Conservation (phyloP, 1,139 yeast genomes). For the Saccharomyces pastorianus region DNA sequence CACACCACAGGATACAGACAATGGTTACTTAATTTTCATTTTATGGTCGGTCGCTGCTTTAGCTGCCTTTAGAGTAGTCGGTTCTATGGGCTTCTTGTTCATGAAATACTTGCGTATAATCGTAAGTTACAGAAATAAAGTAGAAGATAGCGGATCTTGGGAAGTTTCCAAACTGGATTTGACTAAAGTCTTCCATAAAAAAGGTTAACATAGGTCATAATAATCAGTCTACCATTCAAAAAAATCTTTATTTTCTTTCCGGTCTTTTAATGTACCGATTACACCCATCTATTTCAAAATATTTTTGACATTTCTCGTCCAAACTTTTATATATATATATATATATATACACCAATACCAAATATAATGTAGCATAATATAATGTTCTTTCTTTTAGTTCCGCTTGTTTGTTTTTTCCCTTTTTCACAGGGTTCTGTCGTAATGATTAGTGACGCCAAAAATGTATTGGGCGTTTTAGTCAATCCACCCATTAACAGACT, state of each 20-base stretch:
- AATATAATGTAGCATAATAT: not conserved
- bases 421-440: not conserved
- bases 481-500: too few relatives aligned
- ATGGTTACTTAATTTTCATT: slow-evolving; percentile 72
- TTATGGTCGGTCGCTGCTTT: slow-evolving; percentile 86
- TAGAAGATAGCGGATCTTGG: slow-evolving; percentile 28
- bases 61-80: slow-evolving; percentile 70
- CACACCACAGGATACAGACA: slow-evolving; percentile 53
- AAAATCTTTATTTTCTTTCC: not conserved
- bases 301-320: not conserved
- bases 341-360: not conserved
- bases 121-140: slow-evolving; percentile 34
- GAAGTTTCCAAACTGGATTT: slow-evolving; percentile 13
- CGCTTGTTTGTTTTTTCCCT: not conserved
- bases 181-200: slow-evolving; percentile 10
- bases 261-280: not conserved
- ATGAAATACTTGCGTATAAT: slow-evolving; percentile 36
- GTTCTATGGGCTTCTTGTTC: slow-evolving; percentile 60
- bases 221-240: not conserved
- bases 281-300: not conserved
- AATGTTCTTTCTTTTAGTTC: not conserved
- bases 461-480: too few relatives aligned
- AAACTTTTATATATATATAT: not conserved
- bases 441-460: not conserved
- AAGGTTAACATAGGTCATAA: not conserved